Evolutionary conservation across 1,284 basidiomycete genomes (phyloP).

Genomic region (Microbotryum scabiosae): DNA sequence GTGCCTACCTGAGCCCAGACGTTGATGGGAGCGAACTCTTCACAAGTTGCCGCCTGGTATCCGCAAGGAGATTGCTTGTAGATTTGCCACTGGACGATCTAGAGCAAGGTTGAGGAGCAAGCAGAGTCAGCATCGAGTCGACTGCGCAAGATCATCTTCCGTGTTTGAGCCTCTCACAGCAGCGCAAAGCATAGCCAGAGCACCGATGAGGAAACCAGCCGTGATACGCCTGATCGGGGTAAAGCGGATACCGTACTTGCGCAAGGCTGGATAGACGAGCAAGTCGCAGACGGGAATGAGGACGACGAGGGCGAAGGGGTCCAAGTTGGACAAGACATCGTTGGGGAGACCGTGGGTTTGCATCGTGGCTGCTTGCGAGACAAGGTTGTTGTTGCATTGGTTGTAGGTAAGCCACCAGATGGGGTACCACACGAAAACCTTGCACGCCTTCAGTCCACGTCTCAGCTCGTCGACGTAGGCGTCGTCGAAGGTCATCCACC

Average conservation of each 20-base stretch:
- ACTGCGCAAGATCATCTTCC: too few relatives aligned
- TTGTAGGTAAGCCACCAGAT: slow-evolving; percentile 59
- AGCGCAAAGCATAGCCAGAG: slow-evolving; percentile 54
- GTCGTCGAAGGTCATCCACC: slow-evolving; percentile 48
- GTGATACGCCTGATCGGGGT: slow-evolving; percentile 64
- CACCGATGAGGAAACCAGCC: slow-evolving; percentile 56
- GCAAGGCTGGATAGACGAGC: slow-evolving; percentile 62
- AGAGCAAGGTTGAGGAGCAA: background rate
- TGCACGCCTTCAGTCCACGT: slow-evolving; percentile 73
- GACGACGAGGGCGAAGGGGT: slow-evolving; percentile 38
- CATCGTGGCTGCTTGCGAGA: slow-evolving; percentile 26
- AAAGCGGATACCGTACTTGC: slow-evolving; percentile 58
- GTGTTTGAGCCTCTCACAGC: slow-evolving; percentile 34
- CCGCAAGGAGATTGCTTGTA: slow-evolving; percentile 52
- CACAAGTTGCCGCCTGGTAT: slow-evolving; percentile 48
- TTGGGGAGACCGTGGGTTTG: slow-evolving; percentile 38
- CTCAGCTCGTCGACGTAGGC: slow-evolving; percentile 73
- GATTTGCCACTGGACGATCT: slow-evolving; percentile 18
- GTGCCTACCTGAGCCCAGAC: slow-evolving; percentile 52
- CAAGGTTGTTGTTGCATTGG: slow-evolving; percentile 45
- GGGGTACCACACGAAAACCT: slow-evolving; percentile 64
- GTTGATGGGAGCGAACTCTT: slow-evolving; percentile 51
- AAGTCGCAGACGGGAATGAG: slow-evolving; percentile 39
- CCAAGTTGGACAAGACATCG: slow-evolving; percentile 40
- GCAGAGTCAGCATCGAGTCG: too few relatives aligned